Percentiles rank a stretch among this genome's conserved stretches.
Conservation (phyloP, 2,329 filamentous ascomycete species). For the Magnaporthiopsis incrustans region DNA sequence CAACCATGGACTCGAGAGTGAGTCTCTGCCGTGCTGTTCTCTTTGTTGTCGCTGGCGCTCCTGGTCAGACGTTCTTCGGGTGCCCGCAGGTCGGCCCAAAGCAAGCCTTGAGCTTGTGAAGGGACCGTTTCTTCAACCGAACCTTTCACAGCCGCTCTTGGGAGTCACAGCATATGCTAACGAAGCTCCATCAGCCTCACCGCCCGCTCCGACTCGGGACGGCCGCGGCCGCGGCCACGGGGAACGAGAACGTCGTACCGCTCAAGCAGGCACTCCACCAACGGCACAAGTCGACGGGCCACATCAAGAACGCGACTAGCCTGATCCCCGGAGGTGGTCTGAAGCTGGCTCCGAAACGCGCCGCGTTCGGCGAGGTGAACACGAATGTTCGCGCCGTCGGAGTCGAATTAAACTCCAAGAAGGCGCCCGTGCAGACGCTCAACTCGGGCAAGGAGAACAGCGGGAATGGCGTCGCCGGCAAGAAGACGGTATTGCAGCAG, state of each 20-base stretch:
- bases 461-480: conserved; percentile 8
- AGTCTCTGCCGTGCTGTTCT: conserved; percentile 13
- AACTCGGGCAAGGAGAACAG: conserved; percentile 28
- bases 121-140: neutral
- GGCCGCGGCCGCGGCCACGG: conserved; percentile 15
- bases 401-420: conserved; percentile 20
- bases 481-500: conserved; percentile 22
- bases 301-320: conserved; percentile 34
- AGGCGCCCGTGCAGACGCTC: conserved; percentile 17
- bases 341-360: conserved; percentile 64
- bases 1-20: conserved; percentile 33
- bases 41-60: neutral
- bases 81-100: neutral
- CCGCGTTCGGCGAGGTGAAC: conserved; percentile 76
- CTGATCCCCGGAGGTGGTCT: conserved; percentile 37
- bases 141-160: neutral
- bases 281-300: conserved; percentile 71
- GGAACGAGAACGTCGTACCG: conserved; percentile 62
- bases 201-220: conserved; percentile 49
- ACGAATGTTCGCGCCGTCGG: conserved; percentile 45
- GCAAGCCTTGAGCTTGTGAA: neutral
- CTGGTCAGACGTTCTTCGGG: neutral
- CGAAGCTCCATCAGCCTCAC: conserved; percentile 50
- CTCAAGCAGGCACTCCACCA: conserved; percentile 61
- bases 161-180: neutral